Percentiles rank a stretch among this genome's conserved stretches.
phyloP scores from a whole-genome alignment of 495 filamentous ascomycete genomes.

The Friedmanniomyces endolithicus region DNA sequence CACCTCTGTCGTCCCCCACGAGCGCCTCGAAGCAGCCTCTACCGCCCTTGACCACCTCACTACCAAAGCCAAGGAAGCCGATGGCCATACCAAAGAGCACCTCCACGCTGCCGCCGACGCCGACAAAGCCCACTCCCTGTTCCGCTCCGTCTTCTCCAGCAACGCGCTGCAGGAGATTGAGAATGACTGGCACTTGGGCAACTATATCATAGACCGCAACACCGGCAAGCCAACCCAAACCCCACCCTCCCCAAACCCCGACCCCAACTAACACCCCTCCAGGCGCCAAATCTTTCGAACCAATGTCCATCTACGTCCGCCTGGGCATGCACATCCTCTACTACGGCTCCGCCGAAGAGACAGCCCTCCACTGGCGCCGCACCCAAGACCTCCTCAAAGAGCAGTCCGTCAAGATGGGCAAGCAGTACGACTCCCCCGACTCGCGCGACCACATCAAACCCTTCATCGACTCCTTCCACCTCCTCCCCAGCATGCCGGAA shows the following conservation, averaged over 20 bases:
- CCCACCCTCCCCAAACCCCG: neutral
- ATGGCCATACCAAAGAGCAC: slow-evolving; percentile 23
- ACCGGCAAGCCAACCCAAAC: slow-evolving; percentile 21
- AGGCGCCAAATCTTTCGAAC: slow-evolving; percentile 27
- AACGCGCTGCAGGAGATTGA: slow-evolving; percentile 27
- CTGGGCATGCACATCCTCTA: slow-evolving; percentile 37
- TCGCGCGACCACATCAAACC: slow-evolving; percentile 31
- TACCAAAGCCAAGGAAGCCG: slow-evolving; percentile 25
- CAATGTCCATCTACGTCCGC: slow-evolving; percentile 37
- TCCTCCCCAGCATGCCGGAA: slow-evolving; percentile 24
- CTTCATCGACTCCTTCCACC: slow-evolving; percentile 32
- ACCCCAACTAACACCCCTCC: neutral
- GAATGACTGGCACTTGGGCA: slow-evolving; percentile 31
- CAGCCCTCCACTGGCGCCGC: slow-evolving; percentile 30
- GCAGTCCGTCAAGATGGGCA: slow-evolving; percentile 34
- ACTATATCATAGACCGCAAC: slow-evolving; percentile 34
- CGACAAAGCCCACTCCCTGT: slow-evolving; percentile 27
- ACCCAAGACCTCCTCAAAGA: slow-evolving; percentile 27
- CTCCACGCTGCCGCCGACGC: slow-evolving; percentile 28
- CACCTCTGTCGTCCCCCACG: neutral
- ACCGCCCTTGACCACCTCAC: slow-evolving; percentile 12
- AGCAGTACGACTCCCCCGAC: slow-evolving; percentile 32
- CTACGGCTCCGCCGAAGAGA: slow-evolving; percentile 33
- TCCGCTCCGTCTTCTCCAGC: slow-evolving; percentile 27
- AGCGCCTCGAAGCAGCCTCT: slow-evolving; percentile 13